Conservation (phyloP, 1,139 yeast genomes). For the Geotrichum carabidarum region DNA sequence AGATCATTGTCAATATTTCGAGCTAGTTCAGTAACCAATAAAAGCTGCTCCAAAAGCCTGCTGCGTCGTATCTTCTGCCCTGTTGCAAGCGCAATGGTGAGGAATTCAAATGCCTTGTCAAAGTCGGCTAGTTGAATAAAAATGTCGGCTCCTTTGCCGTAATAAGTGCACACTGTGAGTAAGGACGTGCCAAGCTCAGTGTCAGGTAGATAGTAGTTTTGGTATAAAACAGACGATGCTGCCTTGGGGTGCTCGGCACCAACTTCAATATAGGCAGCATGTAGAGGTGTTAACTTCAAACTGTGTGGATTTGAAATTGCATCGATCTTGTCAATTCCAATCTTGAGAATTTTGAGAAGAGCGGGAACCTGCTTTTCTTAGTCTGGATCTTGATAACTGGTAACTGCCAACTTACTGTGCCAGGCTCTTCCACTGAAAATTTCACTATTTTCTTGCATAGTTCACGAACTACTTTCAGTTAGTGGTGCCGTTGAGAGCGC, state of each 20-base stretch:
- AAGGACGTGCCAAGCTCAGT: constrained; percentile 11
- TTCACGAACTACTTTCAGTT: constrained; percentile 7
- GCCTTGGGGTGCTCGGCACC: constrained; percentile 6
- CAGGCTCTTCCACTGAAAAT: constrained; percentile 1
- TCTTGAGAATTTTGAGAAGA: constrained; percentile 6
- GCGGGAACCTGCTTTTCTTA: constrained; percentile 8
- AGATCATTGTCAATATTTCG: constrained; percentile 16
- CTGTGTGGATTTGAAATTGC: not conserved
- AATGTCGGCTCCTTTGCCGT: constrained; percentile 28
- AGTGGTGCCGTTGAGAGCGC: not conserved
- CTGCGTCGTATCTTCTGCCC: constrained; percentile 16
- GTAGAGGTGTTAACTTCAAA: constrained; percentile 15
- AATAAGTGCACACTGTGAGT: constrained; percentile 22
- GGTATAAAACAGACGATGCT: constrained; percentile 8
- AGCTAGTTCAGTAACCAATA: constrained; percentile 21
- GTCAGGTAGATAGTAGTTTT: constrained; percentile 14
- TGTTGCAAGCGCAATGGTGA: constrained; percentile 25
- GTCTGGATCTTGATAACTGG: not conserved
- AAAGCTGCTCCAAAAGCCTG: constrained; percentile 19
- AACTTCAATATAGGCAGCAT: constrained; percentile 17
- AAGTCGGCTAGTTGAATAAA: constrained; percentile 23
- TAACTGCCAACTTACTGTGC: constrained; percentile 2
- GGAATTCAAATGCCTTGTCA: constrained; percentile 26
- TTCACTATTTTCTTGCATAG: not conserved
- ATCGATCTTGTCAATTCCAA: constrained; percentile 9